Percentiles rank a stretch among this genome's conserved stretches.
Conservation (phyloP, 73 alveolate genomes). For the Tetrahymena malaccensis region DNA sequence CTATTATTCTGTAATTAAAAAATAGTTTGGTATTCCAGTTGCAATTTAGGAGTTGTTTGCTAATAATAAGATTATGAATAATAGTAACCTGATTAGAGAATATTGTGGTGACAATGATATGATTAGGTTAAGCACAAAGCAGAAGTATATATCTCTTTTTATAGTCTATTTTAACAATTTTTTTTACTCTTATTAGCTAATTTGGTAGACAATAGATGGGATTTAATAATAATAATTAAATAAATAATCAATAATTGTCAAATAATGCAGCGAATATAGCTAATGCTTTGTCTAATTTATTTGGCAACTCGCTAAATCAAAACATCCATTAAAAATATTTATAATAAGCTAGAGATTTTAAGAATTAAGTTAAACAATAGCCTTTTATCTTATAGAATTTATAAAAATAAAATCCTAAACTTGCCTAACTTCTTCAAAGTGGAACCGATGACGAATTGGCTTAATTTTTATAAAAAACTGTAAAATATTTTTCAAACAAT, state of each 20-base stretch:
- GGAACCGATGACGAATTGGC: background rate
- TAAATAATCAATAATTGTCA: background rate
- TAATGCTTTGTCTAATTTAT: background rate
- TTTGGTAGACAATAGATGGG: background rate
- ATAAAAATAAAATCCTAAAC: background rate
- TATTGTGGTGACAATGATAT: background rate
- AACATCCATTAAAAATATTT: background rate
- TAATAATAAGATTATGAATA: background rate
- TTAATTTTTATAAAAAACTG: background rate
- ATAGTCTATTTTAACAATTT: background rate
- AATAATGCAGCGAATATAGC: background rate
- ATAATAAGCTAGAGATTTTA: background rate
- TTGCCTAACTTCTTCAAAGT: background rate
- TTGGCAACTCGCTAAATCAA: background rate
- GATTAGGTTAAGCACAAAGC: background rate
- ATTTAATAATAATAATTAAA: background rate
- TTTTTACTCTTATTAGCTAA: background rate
- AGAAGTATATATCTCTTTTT: background rate
- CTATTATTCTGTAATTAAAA: background rate
- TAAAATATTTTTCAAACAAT: background rate
- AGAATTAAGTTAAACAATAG: background rate
- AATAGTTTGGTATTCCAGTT: background rate
- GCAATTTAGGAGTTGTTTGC: background rate
- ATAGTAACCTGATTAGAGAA: background rate
- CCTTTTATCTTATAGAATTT: background rate